Evolutionary conservation across 179 eudicot species (phyloP).

Genomic region (Corrigiola litoralis): DNA sequence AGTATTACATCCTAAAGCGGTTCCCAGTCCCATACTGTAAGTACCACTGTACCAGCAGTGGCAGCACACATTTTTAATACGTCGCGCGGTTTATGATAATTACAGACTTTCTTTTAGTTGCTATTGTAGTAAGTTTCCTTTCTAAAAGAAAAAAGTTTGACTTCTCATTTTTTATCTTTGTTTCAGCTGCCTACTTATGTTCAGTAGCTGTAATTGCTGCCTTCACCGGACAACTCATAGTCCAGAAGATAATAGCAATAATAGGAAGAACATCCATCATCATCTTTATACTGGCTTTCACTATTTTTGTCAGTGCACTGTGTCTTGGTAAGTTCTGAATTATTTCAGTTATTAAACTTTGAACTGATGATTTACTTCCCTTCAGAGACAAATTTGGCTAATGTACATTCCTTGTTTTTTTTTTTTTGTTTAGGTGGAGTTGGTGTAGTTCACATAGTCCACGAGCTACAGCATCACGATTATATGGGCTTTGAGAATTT

Average conservation of each 20-base stretch:
- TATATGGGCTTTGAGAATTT: conserved; percentile 75
- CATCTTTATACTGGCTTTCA: conserved; percentile 49
- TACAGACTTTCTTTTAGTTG: too few relatives aligned
- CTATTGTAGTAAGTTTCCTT: too few relatives aligned
- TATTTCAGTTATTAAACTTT: not conserved
- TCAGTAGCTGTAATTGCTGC: conserved; percentile 49
- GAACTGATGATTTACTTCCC: not conserved
- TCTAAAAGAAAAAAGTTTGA: too few relatives aligned
- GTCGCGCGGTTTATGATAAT: not conserved
- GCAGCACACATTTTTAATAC: not conserved
- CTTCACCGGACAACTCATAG: conserved; percentile 42
- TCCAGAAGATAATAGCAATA: conserved; percentile 33
- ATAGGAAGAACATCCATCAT: conserved; percentile 55
- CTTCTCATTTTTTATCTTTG: not conserved
- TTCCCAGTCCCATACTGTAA: conserved; percentile 58
- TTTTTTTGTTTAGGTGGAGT: conserved; percentile 45
- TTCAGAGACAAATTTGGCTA: not conserved
- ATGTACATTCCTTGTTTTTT: not conserved
- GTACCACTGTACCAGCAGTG: not conserved
- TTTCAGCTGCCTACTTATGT: conserved; percentile 44
- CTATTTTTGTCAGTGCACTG: conserved; percentile 50
- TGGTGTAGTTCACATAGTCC: conserved; percentile 56
- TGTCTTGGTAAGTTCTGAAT: conserved; percentile 47
- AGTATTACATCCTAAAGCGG: conserved; percentile 58
- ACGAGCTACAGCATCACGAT: conserved; percentile 43